These are phyloP conservation scores for Amanita fuliginea DNA, from an alignment of 768 basidiomycete species.

Conservation along the genomic window DNA sequence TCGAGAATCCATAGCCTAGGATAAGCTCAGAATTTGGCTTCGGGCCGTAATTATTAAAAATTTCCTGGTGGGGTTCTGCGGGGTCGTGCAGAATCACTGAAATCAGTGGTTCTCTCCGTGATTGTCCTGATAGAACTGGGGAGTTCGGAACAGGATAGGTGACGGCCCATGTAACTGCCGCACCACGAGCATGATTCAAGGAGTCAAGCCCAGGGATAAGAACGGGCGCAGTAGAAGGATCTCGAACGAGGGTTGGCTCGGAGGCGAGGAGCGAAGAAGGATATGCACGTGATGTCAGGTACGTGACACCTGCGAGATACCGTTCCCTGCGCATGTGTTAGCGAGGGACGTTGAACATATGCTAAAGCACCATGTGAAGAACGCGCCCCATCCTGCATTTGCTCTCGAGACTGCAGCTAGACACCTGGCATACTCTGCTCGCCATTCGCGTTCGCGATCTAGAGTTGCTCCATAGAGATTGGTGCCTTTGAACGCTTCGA, in stretches of 20 bases:
- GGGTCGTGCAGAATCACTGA: conserved; percentile 49
- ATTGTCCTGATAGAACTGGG: conserved; percentile 5
- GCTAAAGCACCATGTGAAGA: conserved; percentile 55
- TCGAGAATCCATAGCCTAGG: conserved; percentile 84
- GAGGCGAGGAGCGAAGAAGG: conserved; percentile 69
- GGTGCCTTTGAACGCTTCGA: conserved; percentile 59
- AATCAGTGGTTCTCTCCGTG: conserved; percentile 26
- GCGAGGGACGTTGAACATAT: neutral
- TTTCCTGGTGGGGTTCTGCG: conserved; percentile 34
- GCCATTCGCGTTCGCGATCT: conserved; percentile 56
- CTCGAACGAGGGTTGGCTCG: conserved; percentile 39
- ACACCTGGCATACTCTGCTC: conserved; percentile 51
- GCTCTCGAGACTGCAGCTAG: conserved; percentile 22
- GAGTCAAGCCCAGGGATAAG: conserved; percentile 83
- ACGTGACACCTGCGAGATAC: conserved; percentile 64
- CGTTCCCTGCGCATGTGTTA: conserved; percentile 38
- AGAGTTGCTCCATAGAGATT: conserved; percentile 72
- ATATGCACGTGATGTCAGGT: conserved; percentile 83
- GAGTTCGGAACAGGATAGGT: conserved; percentile 21
- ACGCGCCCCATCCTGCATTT: conserved; percentile 30
- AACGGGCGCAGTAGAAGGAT: conserved; percentile 53
- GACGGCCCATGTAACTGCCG: conserved; percentile 77
- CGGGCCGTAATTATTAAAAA: conserved; percentile 88
- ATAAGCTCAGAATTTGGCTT: conserved; percentile 88
- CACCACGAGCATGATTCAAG: conserved; percentile 73